These are phyloP conservation scores for Penicillium sp. DNA, from an alignment of 2,329 filamentous ascomycete genomes.

Conservation along the genomic window DNA sequence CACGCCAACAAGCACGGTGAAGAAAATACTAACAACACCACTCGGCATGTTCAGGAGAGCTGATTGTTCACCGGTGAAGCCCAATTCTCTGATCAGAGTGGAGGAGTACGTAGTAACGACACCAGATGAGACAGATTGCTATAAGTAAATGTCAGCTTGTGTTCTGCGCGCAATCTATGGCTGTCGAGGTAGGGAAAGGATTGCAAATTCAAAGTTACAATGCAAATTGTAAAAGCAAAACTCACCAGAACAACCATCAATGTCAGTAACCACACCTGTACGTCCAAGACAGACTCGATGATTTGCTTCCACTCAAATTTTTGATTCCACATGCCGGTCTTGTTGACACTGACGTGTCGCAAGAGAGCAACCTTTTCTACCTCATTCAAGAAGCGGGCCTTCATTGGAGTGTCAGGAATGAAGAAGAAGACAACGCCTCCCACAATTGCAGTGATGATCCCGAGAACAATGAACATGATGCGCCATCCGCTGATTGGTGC, in stretches of 20 bases:
- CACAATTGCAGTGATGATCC: slow-evolving; percentile 44
- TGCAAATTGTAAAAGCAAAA: no score
- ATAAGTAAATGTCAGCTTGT: slow-evolving; percentile 19
- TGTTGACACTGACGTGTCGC: slow-evolving; percentile 44
- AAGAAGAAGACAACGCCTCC: slow-evolving; percentile 40
- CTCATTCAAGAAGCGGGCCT: slow-evolving; percentile 30
- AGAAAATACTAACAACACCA: slow-evolving; percentile 39
- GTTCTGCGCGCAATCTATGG: no score
- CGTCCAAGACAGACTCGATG: slow-evolving; percentile 42
- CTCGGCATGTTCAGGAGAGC: slow-evolving; percentile 44
- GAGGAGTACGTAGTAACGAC: slow-evolving; percentile 44
- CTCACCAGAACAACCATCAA: slow-evolving; percentile 21
- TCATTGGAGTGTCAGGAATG: slow-evolving; percentile 50
- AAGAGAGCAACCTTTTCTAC: slow-evolving; percentile 37
- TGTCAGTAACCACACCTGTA: slow-evolving; percentile 45
- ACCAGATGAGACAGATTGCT: slow-evolving; percentile 41
- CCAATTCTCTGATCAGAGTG: slow-evolving; percentile 40
- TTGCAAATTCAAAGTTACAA: no score
- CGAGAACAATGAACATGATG: slow-evolving; percentile 51
- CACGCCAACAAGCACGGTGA: slow-evolving; percentile 38
- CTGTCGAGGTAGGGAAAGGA: no score
- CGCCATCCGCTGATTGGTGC: slow-evolving; percentile 42
- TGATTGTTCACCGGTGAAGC: slow-evolving; percentile 41
- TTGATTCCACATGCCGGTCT: slow-evolving; percentile 52
- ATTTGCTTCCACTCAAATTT: slow-evolving; percentile 47